A percentile compares a stretch with the other conserved stretches of the same genome.
Evolutionary conservation across 129 eudicot species (phyloP).

Genomic region (Gnaphalium uliginosum): DNA sequence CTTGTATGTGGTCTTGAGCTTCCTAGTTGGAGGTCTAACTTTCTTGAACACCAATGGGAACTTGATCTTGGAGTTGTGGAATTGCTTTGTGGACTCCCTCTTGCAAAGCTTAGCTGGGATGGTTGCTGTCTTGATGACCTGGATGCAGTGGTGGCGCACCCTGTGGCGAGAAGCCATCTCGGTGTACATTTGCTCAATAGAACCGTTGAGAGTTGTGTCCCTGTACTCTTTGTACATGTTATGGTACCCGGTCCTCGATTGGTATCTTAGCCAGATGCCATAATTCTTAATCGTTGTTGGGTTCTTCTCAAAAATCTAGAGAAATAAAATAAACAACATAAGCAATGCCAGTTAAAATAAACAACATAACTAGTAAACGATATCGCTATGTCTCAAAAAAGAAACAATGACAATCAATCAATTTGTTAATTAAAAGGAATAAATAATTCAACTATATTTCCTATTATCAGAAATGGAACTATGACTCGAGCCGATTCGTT

Average conservation of each 20-base stretch:
- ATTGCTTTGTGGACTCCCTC: conserved; percentile 59
- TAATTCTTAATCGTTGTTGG: conserved; percentile 54
- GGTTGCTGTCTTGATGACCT: conserved; percentile 60
- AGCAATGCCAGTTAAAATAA: too few relatives aligned
- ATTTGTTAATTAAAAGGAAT: too few relatives aligned
- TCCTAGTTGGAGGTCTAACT: conserved; percentile 54
- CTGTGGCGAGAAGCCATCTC: conserved; percentile 72
- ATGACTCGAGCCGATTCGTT: too few relatives aligned
- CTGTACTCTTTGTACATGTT: conserved; percentile 51
- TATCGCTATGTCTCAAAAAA: too few relatives aligned
- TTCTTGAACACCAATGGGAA: conserved; percentile 60
- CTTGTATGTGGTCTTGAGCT: conserved; percentile 64
- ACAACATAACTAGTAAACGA: too few relatives aligned
- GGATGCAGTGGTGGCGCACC: conserved; percentile 56
- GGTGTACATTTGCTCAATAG: conserved; percentile 56
- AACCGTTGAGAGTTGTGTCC: conserved; percentile 51
- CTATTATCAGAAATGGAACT: neutral
- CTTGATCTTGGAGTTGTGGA: conserved; percentile 54
- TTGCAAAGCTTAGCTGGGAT: conserved; percentile 59
- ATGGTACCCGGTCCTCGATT: conserved; percentile 40
- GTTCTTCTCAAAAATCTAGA: conserved; percentile 57
- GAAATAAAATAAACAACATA: neutral
- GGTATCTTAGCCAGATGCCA: conserved; percentile 48
- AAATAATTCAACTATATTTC: neutral
- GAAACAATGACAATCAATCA: too few relatives aligned